phyloP scores from a whole-genome alignment of 1,284 basidiomycete species.

The Bjerkandera adusta region DNA sequence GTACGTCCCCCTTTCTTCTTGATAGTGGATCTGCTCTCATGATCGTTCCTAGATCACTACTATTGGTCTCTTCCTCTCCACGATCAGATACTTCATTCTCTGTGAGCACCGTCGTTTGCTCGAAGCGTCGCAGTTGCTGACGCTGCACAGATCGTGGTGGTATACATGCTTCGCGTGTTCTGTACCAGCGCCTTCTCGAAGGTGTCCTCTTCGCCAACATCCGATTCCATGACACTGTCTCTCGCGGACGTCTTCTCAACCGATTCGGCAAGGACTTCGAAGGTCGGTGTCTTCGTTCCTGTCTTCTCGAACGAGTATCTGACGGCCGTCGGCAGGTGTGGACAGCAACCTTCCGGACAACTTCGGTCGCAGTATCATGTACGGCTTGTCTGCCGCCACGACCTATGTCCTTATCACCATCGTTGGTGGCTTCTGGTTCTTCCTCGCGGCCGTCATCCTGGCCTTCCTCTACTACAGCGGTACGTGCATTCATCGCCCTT shows the following conservation, averaged over 20 bases:
- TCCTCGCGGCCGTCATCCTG: conserved; percentile 60
- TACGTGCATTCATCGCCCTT: conserved; percentile 31
- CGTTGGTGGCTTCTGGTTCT: conserved; percentile 78
- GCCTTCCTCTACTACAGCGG: conserved; percentile 69
- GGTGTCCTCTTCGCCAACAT: conserved; percentile 88
- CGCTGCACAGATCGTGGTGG: conserved; percentile 55
- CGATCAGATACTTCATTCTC: conserved; percentile 65
- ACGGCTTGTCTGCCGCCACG: conserved; percentile 43
- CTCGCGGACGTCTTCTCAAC: conserved; percentile 82
- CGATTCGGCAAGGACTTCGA: conserved; percentile 95
- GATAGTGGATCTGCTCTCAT: conserved; percentile 30
- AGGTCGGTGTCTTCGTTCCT: too few species aligned
- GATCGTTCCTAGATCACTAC: conserved; percentile 10
- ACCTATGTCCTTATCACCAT: conserved; percentile 77
- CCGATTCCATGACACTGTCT: conserved; percentile 92
- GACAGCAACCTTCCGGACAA: conserved; percentile 87
- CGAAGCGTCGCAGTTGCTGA: not conserved
- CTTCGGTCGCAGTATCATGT: conserved; percentile 76
- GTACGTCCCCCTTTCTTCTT: conserved; percentile 36
- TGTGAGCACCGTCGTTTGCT: conserved; percentile 40
- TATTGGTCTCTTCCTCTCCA: conserved; percentile 55
- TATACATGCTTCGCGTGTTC: conserved; percentile 63
- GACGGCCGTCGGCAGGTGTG: conserved; percentile 45
- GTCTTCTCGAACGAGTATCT: too few species aligned
- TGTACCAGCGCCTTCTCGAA: conserved; percentile 81